Evolutionary conservation across 305 asterid genomes (phyloP), one percentile per base, ranked within the genome.

Genomic region (Nicotiana rustica): DNA sequence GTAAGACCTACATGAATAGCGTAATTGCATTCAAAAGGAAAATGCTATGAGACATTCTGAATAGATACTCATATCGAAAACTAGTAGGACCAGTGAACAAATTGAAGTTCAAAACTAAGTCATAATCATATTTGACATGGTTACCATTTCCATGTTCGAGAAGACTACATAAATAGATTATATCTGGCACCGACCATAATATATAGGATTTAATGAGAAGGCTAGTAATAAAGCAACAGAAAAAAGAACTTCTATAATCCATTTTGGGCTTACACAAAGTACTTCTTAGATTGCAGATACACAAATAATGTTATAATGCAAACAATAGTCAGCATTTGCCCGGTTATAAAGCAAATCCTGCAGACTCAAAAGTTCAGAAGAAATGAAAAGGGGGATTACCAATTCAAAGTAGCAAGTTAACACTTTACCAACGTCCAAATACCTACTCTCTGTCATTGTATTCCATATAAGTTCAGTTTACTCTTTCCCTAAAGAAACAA

Each of bases 351-450:
- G 60, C 13, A 44, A 70, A 70, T 70, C 60, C 78, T 71, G 77
- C 38, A 19, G 61, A 71, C 15, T 59, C 78, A 47, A 47, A 71
- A 47, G 61, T 71, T 21, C 38, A 71, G 36, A 59, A 71, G 78
- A 21, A 47, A 71, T 3, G 2, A 71, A 17, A 71, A 47, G 78
- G 25, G 78, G 78, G 78, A 47, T 19, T 19, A 3, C 6, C 78
- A 0, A 71, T 5, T 18, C 12, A 18, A 2, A 69, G 18, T 67
- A 67, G 36, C 76, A 68, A 36, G 18, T 67, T n/a, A 38, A 36
- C 31, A 38, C 33, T 4, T 44, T 25, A 69, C 57, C 57, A 38
- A 69, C 33, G 41, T 38, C 77, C 7, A 17, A 44, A 44, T 70
- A 44, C 78, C 78, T 70, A 41, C n/a, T 19, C 3, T 70, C 18